Base-by-base conservation (phyloP, 306 rosid species). In the Quercus mongolica region DNA sequence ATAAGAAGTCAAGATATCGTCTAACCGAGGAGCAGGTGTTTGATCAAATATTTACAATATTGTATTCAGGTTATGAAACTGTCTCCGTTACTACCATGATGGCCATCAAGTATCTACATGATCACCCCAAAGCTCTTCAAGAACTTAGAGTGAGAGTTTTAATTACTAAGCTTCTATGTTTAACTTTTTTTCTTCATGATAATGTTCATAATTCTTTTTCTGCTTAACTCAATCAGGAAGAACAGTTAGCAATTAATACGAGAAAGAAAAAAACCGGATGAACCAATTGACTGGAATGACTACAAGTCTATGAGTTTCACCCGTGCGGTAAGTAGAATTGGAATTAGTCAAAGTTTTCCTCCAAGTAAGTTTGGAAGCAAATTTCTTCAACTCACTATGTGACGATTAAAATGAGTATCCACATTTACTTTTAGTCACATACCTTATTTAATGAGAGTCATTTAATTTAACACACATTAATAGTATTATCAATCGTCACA, bases 61-160 rank as follows among this genome's bases (percentile, higher is more conserved):
- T 93, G 74, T 88, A 93, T 56, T 93, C 98, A 3, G 97, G 98
- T n/a, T 93, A 87, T 58, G 98, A 93, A 85, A 93, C 96, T 23
- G 98, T 93, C 56, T 93, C 98, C 6, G 87, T 90, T 2, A 91
- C 97, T 20, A 82, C 98, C n/a, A 93, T 93, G 97, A 93, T 93
- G 98, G 85, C 92, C 67, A 82, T 91, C 67, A 91, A 91, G 70
- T 93, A 59, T 86, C 80, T 93, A 59, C 85, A 82, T 81, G 94
- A 93, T 83, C 85, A 91, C 73, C 98, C 98, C 25, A 80, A 63
- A 73, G 88, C 69, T 76, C 94, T 93, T 64, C 80, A 91, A 59
- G 83, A 79, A 63, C 77, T 91, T n/a, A 84, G 97, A 83, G 98
- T 91, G 49, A 76, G 90, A 44, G 17, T 25, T 2, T n/a, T n/a